These are phyloP conservation scores for Carex myosuroides DNA, from an alignment of 176 grass and related monocot species.

Conservation along the genomic window DNA sequence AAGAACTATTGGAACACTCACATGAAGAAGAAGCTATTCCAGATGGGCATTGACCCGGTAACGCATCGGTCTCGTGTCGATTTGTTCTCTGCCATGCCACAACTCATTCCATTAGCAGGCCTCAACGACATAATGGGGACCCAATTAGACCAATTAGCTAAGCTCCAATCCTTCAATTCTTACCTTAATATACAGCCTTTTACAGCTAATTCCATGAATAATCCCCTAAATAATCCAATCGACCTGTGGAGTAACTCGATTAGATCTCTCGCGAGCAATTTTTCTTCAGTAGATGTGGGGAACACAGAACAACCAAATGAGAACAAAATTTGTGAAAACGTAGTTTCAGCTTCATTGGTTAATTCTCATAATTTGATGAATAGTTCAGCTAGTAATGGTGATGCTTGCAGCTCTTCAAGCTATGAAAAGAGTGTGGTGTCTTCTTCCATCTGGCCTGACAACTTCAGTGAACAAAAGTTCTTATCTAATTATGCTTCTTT, in stretches of 20 bases:
- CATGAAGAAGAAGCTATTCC: conserved; percentile 35
- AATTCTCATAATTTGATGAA: not conserved
- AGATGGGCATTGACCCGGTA: conserved; percentile 26
- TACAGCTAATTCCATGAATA: not conserved
- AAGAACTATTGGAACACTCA: conserved; percentile 49
- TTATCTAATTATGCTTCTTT: not conserved
- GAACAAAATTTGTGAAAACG: not conserved
- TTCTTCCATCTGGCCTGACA: conserved; percentile 24
- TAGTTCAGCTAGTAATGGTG: conserved; percentile 7
- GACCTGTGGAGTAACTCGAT: not conserved
- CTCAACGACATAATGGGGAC: not conserved
- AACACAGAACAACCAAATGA: not conserved
- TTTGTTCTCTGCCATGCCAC: conserved; percentile 4
- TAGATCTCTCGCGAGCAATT: not conserved
- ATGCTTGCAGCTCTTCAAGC: conserved; percentile 24
- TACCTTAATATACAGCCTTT: not conserved
- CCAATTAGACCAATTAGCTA: not conserved
- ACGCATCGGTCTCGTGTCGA: conserved; percentile 23
- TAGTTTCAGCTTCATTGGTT: conserved; percentile 3
- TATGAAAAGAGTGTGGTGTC: conserved; percentile 5
- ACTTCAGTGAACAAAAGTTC: conserved; percentile 14
- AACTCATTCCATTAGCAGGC: not conserved
- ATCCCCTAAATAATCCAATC: not conserved
- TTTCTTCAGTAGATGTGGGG: not conserved
- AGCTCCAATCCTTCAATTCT: not conserved